Conservation (phyloP, 2,329 filamentous ascomycete genomes). For the Colletotrichum tropicicola region DNA sequence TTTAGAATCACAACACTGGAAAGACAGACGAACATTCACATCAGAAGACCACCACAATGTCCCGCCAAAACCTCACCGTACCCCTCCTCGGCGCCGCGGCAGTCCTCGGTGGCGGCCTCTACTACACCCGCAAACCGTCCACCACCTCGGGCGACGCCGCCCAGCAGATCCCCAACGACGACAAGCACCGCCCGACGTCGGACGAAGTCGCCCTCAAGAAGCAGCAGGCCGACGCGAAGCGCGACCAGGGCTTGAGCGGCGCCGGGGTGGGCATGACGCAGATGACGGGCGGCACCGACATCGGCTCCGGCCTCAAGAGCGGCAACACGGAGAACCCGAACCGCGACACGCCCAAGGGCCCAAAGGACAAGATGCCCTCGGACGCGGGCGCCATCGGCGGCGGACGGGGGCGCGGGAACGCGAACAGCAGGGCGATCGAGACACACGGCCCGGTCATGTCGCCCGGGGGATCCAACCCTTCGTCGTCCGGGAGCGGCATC, state of each 20-base stretch:
- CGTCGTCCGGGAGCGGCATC: background rate
- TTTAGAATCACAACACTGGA: background rate
- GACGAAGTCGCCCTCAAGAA: constrained; percentile 19
- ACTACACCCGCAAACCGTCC: constrained; percentile 17
- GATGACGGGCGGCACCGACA: constrained; percentile 41
- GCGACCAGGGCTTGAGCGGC: constrained; percentile 38
- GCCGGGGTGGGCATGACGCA: constrained; percentile 42
- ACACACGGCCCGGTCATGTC: constrained; percentile 12
- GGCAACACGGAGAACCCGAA: constrained; percentile 31
- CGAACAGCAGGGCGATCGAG: constrained; percentile 39
- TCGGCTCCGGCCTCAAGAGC: constrained; percentile 32
- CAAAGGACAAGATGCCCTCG: constrained; percentile 42
- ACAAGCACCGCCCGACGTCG: constrained; percentile 16
- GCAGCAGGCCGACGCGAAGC: constrained; percentile 38
- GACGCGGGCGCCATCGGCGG: constrained; percentile 45
- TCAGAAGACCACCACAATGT: constrained; percentile 1
- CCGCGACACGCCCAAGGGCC: constrained; percentile 32
- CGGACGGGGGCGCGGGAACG: constrained; percentile 39
- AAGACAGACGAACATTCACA: background rate
- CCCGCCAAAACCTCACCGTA: constrained; percentile 1
- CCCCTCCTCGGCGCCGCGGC: constrained; percentile 19
- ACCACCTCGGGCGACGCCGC: constrained; percentile 7
- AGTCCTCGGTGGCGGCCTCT: constrained; percentile 26
- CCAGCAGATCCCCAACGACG: background rate
- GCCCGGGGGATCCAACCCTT: background rate